phyloP scores from a whole-genome alignment of 2,329 filamentous ascomycete genomes.

The Penicillium vulpinum region DNA sequence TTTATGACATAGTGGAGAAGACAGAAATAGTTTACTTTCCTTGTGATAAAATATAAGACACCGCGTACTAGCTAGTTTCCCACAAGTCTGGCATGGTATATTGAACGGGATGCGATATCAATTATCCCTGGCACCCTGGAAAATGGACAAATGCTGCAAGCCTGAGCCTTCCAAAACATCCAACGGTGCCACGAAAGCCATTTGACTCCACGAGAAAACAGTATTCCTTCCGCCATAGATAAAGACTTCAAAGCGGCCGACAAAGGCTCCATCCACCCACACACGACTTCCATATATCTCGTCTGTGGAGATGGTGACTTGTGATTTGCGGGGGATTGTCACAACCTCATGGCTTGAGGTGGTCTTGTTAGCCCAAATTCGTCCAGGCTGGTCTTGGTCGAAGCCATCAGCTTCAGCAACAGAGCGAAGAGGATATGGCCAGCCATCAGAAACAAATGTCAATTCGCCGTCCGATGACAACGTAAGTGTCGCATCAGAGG shows the following conservation, averaged over 20 bases:
- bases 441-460: slow-evolving; percentile 48
- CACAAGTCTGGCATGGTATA: neutral
- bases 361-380: slow-evolving; percentile 55
- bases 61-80: neutral
- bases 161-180: slow-evolving; percentile 24
- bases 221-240: slow-evolving; percentile 56
- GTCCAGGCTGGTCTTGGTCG: slow-evolving; percentile 50
- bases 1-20: neutral
- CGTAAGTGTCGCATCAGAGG: slow-evolving; percentile 45
- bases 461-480: slow-evolving; percentile 40
- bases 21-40: neutral
- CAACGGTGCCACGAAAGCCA: slow-evolving; percentile 57
- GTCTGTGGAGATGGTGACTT: slow-evolving; percentile 49
- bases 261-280: slow-evolving; percentile 50
- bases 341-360: slow-evolving; percentile 49
- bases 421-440: slow-evolving; percentile 52
- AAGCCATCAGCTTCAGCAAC: slow-evolving; percentile 47
- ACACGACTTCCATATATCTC: slow-evolving; percentile 50
- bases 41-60: too few relatives aligned
- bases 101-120: neutral
- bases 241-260: slow-evolving; percentile 56
- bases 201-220: slow-evolving; percentile 57
- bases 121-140: neutral
- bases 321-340: slow-evolving; percentile 32
- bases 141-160: slow-evolving; percentile 10